Base-by-base conservation (phyloP, 306 rosid species). In the Fragaria iinumae region DNA sequence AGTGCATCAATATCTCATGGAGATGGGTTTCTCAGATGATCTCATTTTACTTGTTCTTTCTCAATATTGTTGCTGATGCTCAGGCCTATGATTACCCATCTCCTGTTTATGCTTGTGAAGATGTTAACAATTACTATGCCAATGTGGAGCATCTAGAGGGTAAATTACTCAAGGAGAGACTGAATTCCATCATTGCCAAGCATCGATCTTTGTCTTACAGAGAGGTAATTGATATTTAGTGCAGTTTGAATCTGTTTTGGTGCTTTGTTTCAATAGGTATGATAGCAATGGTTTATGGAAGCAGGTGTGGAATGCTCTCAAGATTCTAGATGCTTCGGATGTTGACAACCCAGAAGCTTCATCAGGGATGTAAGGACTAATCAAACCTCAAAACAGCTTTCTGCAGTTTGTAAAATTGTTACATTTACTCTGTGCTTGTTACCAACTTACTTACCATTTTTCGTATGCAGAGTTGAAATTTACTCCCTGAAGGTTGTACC, bases 301-400 rank as follows among this genome's bases (percentile, higher is more conserved):
- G 71, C 67, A 91, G 93, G 93, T 87, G 70, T 91, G 96, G 91
- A 83, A 87, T 83, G 93, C 96, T 48, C 88, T 91, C 73, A 87
- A 89, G 87, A 62, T 91, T 84, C 88, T 91, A 71, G 96, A 91
- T 73, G 96, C 93, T 78, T 93, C 96, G 53, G 84, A 89, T 78
- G 55, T 89, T 76, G 86, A 89, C 76, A 68, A 78, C 9, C 93
- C 96, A 23, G 84, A 84, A 55, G 79, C 81, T 75, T 91, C 90
- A n/a, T 73, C 75, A 0, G 88, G 49, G 69, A 79, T 91, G 91
- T 89, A 84, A 4, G 76, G 75, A 34, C 55, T 71, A 68, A 45
- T 32, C 45, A 71, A 71, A 71, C 44, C 47, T 43, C 11, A 59
- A 25, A 16, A 16, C 11, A 20, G 39, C 23, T 73, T 57, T 16